Percentiles rank a stretch among this genome's conserved stretches.
These are phyloP conservation scores for Aspergillus aculeatus DNA, from an alignment of 2,329 filamentous ascomycete genomes.

Conservation along the genomic window DNA sequence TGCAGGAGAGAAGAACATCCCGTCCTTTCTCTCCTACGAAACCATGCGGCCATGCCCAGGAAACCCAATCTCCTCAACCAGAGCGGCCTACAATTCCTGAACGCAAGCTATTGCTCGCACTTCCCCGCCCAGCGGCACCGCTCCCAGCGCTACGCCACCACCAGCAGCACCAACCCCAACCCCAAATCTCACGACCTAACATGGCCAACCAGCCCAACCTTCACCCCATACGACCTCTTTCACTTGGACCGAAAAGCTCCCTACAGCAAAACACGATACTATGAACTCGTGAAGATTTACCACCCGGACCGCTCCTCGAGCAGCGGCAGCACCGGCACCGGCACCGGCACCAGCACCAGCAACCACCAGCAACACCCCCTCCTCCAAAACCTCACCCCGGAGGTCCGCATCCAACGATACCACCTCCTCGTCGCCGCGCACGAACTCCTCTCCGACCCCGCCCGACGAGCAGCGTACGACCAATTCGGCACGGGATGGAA, in stretches of 20 bases:
- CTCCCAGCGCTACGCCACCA: slow-evolving; percentile 17
- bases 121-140: no score
- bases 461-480: slow-evolving; percentile 79
- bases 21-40: slow-evolving; percentile 22
- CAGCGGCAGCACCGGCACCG: no score
- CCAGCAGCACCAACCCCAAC: slow-evolving; percentile 35
- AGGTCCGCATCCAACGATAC: slow-evolving; percentile 80
- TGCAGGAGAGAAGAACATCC: slow-evolving; percentile 3
- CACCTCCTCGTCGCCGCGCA: slow-evolving; percentile 85
- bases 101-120: slow-evolving; percentile 19
- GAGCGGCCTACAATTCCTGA: slow-evolving; percentile 38
- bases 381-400: slow-evolving; percentile 53
- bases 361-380: slow-evolving; percentile 41
- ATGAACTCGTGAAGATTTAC: slow-evolving; percentile 91
- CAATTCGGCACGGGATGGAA: slow-evolving; percentile 77
- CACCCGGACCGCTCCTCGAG: slow-evolving; percentile 70
- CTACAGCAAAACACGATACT: slow-evolving; percentile 83
- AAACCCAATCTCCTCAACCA: slow-evolving; percentile 37
- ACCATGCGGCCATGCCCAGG: slow-evolving; percentile 49
- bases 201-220: slow-evolving; percentile 45
- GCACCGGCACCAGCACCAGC: no score
- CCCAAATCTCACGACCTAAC: slow-evolving; percentile 31
- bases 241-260: slow-evolving; percentile 58
- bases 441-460: slow-evolving; percentile 77
- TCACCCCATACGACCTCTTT: slow-evolving; percentile 89